Base-by-base conservation (phyloP, 495 filamentous ascomycete species). In the Neurospora sp. region DNA sequence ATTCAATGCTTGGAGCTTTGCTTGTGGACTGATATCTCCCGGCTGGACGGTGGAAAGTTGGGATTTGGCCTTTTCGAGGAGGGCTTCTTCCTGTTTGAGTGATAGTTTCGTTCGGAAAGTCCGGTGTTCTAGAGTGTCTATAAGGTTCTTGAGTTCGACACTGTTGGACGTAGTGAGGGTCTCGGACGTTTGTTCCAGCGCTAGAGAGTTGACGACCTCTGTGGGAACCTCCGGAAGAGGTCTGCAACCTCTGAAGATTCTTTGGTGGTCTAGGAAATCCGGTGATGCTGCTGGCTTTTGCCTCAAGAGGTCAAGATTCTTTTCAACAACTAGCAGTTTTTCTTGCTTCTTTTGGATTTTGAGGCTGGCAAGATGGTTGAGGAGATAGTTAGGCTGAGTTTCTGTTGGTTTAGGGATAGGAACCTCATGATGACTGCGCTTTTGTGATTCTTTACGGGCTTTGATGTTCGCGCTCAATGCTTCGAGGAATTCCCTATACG, bases 71-170 rank as follows among this genome's bases (percentile, higher is more conserved):
- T 89, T 85, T 37, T 88, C 85, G 12, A 92, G 85, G 6, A 90
- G 81, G 44, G 84, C 85, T 77, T 90, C 89, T 75, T 93, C 91
- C 38, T 79, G 83, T 72, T 89, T 85, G 12, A 92, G 85, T 66
- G 89, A 84, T 59, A 88, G 79, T 76, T 90, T 91, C 18, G 91
- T 86, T 23, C 86, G 85, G 16, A 93, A 80, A 14, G 92, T 88
- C 0, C 90, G 87, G 77, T 88, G 88, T 77, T 93, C 90, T 20
- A 93, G 83, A 5, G 87, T 88, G 44, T 88, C 84, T 31, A 90
- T 82, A 5, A 92, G 81, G 11, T 80, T 86, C 72, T 88, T 78
- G 5, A 86, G 76, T 7, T 81, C 83, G 9, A 77, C 74, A 18
- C 76, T 78, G n/a, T 77, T 73, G 0, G 78, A 66, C 5, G 54